Percentiles rank a stretch among this genome's conserved stretches.
Evolutionary conservation across 805 yeast genomes (phyloP).

Genomic region (Clavispora santaluciae): DNA sequence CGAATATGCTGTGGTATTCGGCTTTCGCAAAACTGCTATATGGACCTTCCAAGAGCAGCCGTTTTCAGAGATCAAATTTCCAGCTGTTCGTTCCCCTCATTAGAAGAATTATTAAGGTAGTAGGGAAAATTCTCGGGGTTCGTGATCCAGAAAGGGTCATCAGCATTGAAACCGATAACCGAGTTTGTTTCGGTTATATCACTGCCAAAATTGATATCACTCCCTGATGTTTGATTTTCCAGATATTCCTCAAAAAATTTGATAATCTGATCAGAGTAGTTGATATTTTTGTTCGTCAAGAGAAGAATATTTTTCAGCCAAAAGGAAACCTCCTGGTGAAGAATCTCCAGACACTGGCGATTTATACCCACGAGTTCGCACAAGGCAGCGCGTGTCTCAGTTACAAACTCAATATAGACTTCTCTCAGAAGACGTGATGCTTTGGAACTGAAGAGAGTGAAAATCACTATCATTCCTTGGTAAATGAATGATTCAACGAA

Average conservation of each 20-base stretch:
- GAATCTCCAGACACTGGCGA: conserved; percentile 14
- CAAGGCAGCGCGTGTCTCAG: conserved; percentile 16
- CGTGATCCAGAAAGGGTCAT: conserved; percentile 50
- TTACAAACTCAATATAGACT: conserved; percentile 14
- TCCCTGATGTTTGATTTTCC: conserved; percentile 13
- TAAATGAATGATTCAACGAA: conserved; percentile 46
- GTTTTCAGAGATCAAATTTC: no score
- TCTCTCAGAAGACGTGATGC: conserved; percentile 19
- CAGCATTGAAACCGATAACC: conserved; percentile 35
- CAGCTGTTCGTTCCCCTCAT: background rate
- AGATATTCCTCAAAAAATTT: conserved; percentile 2
- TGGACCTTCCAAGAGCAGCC: no score
- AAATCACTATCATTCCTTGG: conserved; percentile 49
- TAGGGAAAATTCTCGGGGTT: conserved; percentile 44
- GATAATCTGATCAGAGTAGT: conserved; percentile 23
- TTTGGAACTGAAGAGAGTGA: conserved; percentile 43
- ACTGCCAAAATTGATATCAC: conserved; percentile 1
- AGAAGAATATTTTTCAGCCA: conserved; percentile 35
- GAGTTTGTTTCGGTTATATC: background rate
- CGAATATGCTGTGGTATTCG: no score
- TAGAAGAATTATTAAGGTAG: conserved; percentile 17
- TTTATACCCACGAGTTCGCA: conserved; percentile 20
- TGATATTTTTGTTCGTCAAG: conserved; percentile 27
- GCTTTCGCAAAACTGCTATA: no score
- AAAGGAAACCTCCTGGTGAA: conserved; percentile 16